Percentiles rank a stretch among this genome's conserved stretches.
phyloP scores from a whole-genome alignment of 306 rosid genomes.

The Rosa multiflora region DNA sequence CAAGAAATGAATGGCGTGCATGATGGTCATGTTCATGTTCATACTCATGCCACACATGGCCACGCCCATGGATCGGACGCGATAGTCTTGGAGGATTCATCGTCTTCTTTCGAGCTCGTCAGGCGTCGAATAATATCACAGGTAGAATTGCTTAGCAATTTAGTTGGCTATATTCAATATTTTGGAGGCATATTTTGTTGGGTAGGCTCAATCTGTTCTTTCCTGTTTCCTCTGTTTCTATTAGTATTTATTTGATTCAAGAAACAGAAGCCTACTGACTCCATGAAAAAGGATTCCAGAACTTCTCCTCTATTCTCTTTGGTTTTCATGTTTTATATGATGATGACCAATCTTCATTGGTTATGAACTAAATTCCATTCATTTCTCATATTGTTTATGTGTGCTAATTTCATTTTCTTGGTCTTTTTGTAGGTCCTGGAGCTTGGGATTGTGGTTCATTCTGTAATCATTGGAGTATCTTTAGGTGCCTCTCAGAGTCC shows the following conservation, averaged over 20 bases:
- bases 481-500: constrained; percentile 56
- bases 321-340: background rate
- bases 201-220: background rate
- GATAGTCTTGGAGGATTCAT: background rate
- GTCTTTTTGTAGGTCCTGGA: constrained; percentile 35
- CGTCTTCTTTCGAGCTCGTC: constrained; percentile 41
- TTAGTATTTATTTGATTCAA: background rate
- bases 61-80: constrained; percentile 74
- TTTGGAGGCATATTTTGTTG: background rate
- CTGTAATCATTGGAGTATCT: constrained; percentile 54
- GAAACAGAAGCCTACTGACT: background rate
- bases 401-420: background rate
- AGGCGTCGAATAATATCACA: constrained; percentile 78
- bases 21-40: constrained; percentile 82
- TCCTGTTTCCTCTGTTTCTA: background rate
- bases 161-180: background rate
- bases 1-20: constrained; percentile 31
- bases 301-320: background rate
- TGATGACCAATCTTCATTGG: background rate
- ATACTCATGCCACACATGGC: constrained; percentile 92
- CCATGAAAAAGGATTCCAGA: background rate
- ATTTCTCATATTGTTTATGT: background rate
- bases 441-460: constrained; percentile 54
- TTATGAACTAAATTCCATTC: background rate
- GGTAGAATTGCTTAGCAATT: constrained; percentile 34